These are phyloP conservation scores for Backusella parvicylindrica DNA, from an alignment of 192 early-diverging fungal species.

Conservation along the genomic window DNA sequence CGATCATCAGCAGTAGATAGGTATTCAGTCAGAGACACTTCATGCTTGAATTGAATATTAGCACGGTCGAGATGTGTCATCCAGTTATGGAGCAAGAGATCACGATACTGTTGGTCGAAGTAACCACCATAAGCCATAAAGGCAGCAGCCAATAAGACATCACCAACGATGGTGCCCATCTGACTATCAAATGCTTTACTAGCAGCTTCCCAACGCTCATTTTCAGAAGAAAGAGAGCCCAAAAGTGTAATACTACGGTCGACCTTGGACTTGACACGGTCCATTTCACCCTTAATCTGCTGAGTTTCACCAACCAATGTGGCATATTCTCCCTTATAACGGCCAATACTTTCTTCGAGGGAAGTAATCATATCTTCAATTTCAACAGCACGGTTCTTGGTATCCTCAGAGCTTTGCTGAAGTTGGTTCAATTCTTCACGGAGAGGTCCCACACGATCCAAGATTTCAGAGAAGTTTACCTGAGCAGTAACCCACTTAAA, in stretches of 20 bases:
- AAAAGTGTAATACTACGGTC: slow-evolving; percentile 87
- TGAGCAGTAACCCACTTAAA: slow-evolving; percentile 98
- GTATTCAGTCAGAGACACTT: slow-evolving; percentile 86
- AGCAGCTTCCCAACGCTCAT: slow-evolving; percentile 85
- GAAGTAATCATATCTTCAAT: slow-evolving; percentile 79
- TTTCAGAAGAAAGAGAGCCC: slow-evolving; percentile 87
- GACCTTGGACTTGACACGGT: slow-evolving; percentile 88
- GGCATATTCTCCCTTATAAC: slow-evolving; percentile 98
- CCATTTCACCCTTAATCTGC: slow-evolving; percentile 89
- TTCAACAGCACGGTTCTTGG: slow-evolving; percentile 65
- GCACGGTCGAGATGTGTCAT: slow-evolving; percentile 63
- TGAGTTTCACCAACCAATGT: slow-evolving; percentile 92
- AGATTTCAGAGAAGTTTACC: slow-evolving; percentile 87
- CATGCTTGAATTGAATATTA: slow-evolving; percentile 68
- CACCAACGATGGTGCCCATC: slow-evolving; percentile 98
- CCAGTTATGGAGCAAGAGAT: slow-evolving; percentile 79
- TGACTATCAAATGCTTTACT: slow-evolving; percentile 90
- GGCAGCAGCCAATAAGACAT: slow-evolving; percentile 89
- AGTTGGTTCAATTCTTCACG: slow-evolving; percentile 88
- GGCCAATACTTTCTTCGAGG: slow-evolving; percentile 82
- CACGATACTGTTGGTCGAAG: slow-evolving; percentile 97
- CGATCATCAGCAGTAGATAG: slow-evolving; percentile 90
- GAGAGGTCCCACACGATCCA: slow-evolving; percentile 94
- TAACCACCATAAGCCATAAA: slow-evolving; percentile 95
- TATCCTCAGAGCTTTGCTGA: slow-evolving; percentile 70